Evolutionary conservation across 257 asterid species (phyloP), one percentile per base, ranked within the genome.

Genomic region (Solanum dulcamara): DNA sequence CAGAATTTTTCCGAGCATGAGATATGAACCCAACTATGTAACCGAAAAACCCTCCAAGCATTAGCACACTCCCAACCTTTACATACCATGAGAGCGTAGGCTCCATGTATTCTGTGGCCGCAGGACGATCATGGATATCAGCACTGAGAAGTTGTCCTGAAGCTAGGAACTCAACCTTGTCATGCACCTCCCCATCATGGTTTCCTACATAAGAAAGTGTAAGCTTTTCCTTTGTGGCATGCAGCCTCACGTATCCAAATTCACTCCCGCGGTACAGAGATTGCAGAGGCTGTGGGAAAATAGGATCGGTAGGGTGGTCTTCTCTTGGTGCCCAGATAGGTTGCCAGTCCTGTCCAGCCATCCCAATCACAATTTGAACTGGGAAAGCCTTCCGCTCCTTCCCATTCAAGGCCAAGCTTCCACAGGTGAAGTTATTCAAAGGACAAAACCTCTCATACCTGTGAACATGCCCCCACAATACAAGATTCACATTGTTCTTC

Each of bases 331-430:
- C 89, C 99, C 99, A 96, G 26, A 90, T 92, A 12, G 98, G 95
- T 70, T 96, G 99, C 97, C 97, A 96, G 82, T 94, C 99, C 86
- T 96, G 99, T 20, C 97, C 98, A 0, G 91, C 98, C 98, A 96
- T 96, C 72, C 99, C 99, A 50, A 94, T 96, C 90, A 96, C 98
- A 88, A 92, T 50, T 37, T 95, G 99, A 74, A 96, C 95, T 0
- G 97, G 97, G 83, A 87, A 90, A 2, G 91, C 90, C 89, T 89
- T 67, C 71, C 85, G 84, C 28, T 87, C 87, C 83, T 91, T 90
- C 72, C 90, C 90, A 33, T 87, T 87, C 74, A 40, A 74, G 81
- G 84, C 93, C 30, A 83, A 85, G 86, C 91, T 91, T 87, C 98
- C 98, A 83, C 99, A 96, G n/a, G 96, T 91, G 89, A 86, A 93